These are phyloP conservation scores for Penicillium verrucosum DNA, from an alignment of 2,329 filamentous ascomycete species.

Conservation along the genomic window DNA sequence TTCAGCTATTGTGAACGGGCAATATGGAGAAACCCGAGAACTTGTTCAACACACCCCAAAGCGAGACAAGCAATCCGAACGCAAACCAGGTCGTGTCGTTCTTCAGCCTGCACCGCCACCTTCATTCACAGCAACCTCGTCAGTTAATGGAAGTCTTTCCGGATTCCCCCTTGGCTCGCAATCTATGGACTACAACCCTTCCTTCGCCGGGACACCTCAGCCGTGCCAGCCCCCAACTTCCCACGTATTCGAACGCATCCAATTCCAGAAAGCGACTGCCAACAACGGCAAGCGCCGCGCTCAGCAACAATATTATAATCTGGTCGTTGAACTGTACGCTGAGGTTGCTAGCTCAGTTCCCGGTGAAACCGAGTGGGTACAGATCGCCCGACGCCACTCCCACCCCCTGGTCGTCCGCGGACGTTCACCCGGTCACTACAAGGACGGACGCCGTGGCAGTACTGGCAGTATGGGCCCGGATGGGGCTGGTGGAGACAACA, in stretches of 20 bases:
- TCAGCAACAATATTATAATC: constrained; percentile 86
- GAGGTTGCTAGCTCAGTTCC: constrained; percentile 53
- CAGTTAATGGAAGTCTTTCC: constrained; percentile 22
- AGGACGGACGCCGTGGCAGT: constrained; percentile 66
- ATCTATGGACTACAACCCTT: constrained; percentile 34
- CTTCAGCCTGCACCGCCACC: constrained; percentile 65
- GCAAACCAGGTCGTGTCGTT: constrained; percentile 66
- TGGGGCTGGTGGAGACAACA: constrained; percentile 50
- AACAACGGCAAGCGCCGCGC: constrained; percentile 91
- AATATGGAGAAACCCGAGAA: constrained; percentile 72
- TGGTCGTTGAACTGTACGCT: constrained; percentile 80
- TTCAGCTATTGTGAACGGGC: constrained; percentile 75
- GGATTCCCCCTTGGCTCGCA: constrained; percentile 24
- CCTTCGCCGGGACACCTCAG: constrained; percentile 31
- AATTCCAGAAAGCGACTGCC: constrained; percentile 90
- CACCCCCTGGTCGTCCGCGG: constrained; percentile 85
- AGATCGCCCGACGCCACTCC: constrained; percentile 69
- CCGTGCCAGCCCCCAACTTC: constrained; percentile 41
- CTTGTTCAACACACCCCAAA: constrained; percentile 90
- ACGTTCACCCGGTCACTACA: constrained; percentile 76
- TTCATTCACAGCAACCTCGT: constrained; percentile 31
- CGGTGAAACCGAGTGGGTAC: constrained; percentile 59
- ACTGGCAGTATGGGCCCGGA: constrained; percentile 68
- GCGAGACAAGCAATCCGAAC: constrained; percentile 79
- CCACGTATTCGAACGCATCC: constrained; percentile 81